These are phyloP conservation scores for Talaromyces atroroseus DNA, from an alignment of 2,329 filamentous ascomycete genomes.

Conservation along the genomic window DNA sequence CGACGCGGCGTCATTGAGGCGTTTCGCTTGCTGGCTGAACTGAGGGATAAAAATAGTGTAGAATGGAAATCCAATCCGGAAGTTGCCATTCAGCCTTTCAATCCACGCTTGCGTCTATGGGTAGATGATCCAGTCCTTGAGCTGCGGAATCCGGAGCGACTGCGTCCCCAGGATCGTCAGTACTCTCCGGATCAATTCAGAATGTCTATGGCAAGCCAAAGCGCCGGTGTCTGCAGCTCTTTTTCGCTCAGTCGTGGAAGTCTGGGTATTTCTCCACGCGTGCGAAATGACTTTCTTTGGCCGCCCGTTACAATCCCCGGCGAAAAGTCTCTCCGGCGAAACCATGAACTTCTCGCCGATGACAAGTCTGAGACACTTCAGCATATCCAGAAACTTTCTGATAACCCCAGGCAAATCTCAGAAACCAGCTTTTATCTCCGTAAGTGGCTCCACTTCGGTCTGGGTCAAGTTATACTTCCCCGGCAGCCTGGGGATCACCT, in stretches of 20 bases:
- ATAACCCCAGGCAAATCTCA: conserved; percentile 55
- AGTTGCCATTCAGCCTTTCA: conserved; percentile 55
- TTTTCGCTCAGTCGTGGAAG: conserved; percentile 55
- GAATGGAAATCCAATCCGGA: conserved; percentile 8
- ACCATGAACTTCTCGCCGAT: conserved; percentile 27
- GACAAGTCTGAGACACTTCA: conserved; percentile 3
- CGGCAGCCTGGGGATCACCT: conserved; percentile 42
- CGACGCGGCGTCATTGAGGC: conserved; percentile 71
- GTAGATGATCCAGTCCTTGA: conserved; percentile 67
- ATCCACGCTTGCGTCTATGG: conserved; percentile 65
- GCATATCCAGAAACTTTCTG: background rate
- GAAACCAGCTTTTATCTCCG: conserved; percentile 67
- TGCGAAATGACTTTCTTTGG: conserved; percentile 58
- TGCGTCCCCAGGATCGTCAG: conserved; percentile 13
- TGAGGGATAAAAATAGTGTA: conserved; percentile 38
- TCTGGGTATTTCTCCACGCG: conserved; percentile 19
- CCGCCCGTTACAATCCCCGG: conserved; percentile 68
- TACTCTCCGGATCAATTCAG: conserved; percentile 40
- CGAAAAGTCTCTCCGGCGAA: conserved; percentile 39
- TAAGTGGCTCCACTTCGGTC: conserved; percentile 65
- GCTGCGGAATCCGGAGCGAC: conserved; percentile 37
- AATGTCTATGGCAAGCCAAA: conserved; percentile 23
- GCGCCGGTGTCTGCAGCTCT: conserved; percentile 54
- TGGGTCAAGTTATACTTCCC: conserved; percentile 39
- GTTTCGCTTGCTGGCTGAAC: conserved; percentile 66